Conservation (phyloP, 2,329 filamentous ascomycete genomes). For the Colletotrichum shisoi region DNA sequence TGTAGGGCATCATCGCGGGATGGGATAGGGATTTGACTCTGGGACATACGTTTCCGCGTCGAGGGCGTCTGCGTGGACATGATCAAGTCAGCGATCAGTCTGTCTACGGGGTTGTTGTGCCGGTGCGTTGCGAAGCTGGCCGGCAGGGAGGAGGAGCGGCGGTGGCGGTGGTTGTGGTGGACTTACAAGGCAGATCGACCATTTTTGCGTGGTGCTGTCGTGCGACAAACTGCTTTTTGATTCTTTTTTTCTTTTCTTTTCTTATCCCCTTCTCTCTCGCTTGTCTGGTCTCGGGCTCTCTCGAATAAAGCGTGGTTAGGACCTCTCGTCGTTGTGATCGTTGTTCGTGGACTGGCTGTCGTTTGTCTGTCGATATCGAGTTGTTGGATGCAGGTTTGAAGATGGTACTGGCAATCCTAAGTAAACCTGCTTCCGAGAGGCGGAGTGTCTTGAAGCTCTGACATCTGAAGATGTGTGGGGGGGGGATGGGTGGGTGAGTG, state of each 20-base stretch:
- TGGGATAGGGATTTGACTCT: neutral
- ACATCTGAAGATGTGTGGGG: slow-evolving; percentile 28
- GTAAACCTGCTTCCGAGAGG: slow-evolving; percentile 36
- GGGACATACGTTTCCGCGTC: slow-evolving; percentile 86
- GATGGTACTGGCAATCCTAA: slow-evolving; percentile 2
- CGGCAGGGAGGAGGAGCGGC: neutral
- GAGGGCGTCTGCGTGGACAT: slow-evolving; percentile 76
- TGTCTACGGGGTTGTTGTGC: slow-evolving; percentile 17
- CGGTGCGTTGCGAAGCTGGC: neutral
- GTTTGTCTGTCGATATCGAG: neutral
- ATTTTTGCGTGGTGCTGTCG: slow-evolving; percentile 46
- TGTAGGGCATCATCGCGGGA: neutral
- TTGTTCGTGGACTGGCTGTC: neutral
- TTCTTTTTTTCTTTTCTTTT: neutral
- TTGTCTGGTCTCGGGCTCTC: neutral
- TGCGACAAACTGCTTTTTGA: too few relatives aligned
- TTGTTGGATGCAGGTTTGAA: slow-evolving; percentile 3
- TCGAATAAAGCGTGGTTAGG: too few relatives aligned
- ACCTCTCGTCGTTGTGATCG: slow-evolving; percentile 17
- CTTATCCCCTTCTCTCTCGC: neutral
- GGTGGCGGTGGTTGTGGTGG: neutral
- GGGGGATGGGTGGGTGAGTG: slow-evolving; percentile 13
- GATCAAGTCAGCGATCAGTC: neutral
- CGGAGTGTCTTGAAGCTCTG: slow-evolving; percentile 39
- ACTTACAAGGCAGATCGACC: slow-evolving; percentile 61